These are phyloP conservation scores for Candida freyschussii DNA, from an alignment of 1,139 yeast genomes.

Conservation along the genomic window DNA sequence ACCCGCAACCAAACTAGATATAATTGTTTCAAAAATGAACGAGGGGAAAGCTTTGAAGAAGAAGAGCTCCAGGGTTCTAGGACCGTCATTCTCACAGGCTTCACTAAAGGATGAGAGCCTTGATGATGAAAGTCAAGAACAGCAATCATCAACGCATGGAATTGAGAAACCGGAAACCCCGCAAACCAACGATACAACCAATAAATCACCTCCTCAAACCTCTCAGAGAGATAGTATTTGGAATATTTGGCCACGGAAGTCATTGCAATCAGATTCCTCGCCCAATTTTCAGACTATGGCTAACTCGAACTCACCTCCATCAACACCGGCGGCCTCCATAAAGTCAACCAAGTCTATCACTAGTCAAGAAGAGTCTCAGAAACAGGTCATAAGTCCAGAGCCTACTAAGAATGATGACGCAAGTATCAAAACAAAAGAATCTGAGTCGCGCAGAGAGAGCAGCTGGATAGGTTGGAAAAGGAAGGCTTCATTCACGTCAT, in stretches of 20 bases:
- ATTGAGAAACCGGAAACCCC: background rate
- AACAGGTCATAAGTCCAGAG: conserved; percentile 1
- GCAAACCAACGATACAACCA: background rate
- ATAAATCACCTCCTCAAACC: conserved; percentile 3
- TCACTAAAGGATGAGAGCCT: conserved; percentile 1
- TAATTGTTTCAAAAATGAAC: no score
- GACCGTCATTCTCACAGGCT: conserved; percentile 9
- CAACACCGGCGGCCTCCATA: conserved; percentile 12
- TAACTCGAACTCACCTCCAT: conserved; percentile 1
- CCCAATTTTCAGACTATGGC: background rate
- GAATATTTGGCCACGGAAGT: conserved; percentile 15
- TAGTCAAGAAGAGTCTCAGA: background rate
- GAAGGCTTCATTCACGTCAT: conserved; percentile 23
- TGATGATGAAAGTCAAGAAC: background rate
- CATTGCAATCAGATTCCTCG: conserved; percentile 2
- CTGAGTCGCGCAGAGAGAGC: conserved; percentile 5
- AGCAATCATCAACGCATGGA: no score
- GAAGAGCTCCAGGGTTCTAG: conserved; percentile 16
- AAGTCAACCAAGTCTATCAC: conserved; percentile 7
- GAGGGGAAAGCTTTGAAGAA: no score
- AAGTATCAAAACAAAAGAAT: conserved; percentile 10
- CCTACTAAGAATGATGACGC: conserved; percentile 1
- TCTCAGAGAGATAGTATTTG: conserved; percentile 10
- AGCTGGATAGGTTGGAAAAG: conserved; percentile 25
- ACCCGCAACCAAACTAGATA: no score